phyloP scores from a whole-genome alignment of 768 basidiomycete genomes.

The Trametes maxima region DNA sequence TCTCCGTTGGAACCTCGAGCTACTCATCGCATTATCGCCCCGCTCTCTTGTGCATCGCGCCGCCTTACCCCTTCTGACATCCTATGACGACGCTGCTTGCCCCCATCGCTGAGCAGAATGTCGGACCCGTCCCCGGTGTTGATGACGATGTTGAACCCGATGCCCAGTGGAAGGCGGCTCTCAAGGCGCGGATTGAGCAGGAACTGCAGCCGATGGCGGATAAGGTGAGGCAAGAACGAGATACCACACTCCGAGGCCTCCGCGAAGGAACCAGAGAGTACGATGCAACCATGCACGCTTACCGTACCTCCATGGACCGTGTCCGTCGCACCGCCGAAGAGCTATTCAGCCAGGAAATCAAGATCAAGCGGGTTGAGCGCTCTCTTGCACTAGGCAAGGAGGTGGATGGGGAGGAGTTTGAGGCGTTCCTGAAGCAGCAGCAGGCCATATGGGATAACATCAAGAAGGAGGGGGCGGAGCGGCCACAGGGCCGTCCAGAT shows the following conservation, averaged over 20 bases:
- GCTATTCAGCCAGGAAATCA: constrained; percentile 35
- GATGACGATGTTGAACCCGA: constrained; percentile 48
- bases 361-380: constrained; percentile 18
- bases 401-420: constrained; percentile 33
- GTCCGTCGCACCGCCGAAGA: constrained; percentile 51
- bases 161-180: constrained; percentile 53
- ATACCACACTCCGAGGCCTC: constrained; percentile 47
- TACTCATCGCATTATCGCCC: constrained; percentile 17
- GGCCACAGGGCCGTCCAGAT: constrained; percentile 14
- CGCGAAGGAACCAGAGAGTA: constrained; percentile 38
- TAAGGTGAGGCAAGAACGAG: constrained; percentile 63
- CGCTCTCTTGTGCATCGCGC: constrained; percentile 8
- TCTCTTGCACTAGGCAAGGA: constrained; percentile 22
- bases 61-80: background rate
- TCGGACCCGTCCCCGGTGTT: constrained; percentile 8
- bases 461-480: constrained; percentile 37
- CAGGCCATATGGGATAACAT: constrained; percentile 52
- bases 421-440: constrained; percentile 40
- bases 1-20: constrained; percentile 17
- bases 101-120: constrained; percentile 22
- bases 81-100: constrained; percentile 20
- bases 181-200: constrained; percentile 55
- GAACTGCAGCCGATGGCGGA: constrained; percentile 46
- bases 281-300: constrained; percentile 42
- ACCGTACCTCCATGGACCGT: constrained; percentile 43